Evolutionary conservation across 495 filamentous ascomycete species (phyloP), one percentile per base, ranked within the genome.

Genomic region (Mytilinidion resinicola): DNA sequence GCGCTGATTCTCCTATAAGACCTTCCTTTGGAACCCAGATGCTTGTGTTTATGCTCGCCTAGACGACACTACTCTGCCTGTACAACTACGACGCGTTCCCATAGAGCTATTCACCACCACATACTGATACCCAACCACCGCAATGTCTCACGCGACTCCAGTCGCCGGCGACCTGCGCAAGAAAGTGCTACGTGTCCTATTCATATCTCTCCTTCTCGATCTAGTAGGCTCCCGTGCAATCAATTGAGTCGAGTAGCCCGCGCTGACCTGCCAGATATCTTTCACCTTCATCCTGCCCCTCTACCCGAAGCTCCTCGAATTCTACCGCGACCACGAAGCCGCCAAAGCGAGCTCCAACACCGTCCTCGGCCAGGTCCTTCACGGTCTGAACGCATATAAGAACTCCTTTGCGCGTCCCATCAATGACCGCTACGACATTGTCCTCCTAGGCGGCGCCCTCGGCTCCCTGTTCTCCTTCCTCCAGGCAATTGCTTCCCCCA

Each of bases 241-340:
- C 25, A 30, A 30, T 30, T 30, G 25, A 2, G 25, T 30, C 25
- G 25, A 30, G 25, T 30, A 30, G 25, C 25, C 25, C 25, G 25
- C 25, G 25, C 25, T 30, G 25, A 30, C 25, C 6, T 30, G 25
- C 48, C 59, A 90, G 86, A 85, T 90, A 61, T 90, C 88, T 36
- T 91, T 91, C 70, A 97, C 95, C n/a, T 93, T 97, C 73, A 96
- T 97, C 74, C 86, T 98, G 5, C 93, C 93, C 0, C 84, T 98
- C 43, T 98, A 96, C 70, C 93, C 93, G 4, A 89, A 88, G 17
- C 85, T 98, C 15, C 84, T 98, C 70, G 83, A 91, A 67, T 97
- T 96, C 80, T 99, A 99, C 77, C 87, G 90, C 70, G 81, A 85
- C 59, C 68, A 77, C 39, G 86, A 90, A 65, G 75, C 76, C 25